Evolutionary conservation across 2,329 filamentous ascomycete genomes (phyloP).

Genomic region (Hypoxylon sp.): DNA sequence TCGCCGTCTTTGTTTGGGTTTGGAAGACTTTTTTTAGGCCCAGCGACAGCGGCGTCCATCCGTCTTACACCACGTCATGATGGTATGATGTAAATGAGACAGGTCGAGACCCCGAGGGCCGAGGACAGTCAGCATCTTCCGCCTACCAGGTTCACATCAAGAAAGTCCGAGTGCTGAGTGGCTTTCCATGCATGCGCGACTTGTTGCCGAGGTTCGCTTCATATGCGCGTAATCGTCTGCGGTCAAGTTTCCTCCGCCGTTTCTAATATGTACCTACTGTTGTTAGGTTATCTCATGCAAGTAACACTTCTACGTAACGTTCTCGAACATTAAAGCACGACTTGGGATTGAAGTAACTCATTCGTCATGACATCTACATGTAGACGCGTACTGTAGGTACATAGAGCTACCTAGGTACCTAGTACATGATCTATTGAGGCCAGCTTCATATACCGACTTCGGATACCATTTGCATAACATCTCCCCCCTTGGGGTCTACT

Average conservation of each 20-base stretch:
- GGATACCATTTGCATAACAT: neutral
- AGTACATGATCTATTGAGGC: neutral
- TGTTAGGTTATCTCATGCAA: neutral
- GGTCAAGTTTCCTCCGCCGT: neutral
- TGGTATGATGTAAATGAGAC: slow-evolving; percentile 1
- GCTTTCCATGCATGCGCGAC: neutral
- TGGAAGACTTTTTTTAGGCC: neutral
- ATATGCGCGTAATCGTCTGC: neutral
- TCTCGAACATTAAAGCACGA: neutral
- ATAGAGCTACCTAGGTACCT: neutral
- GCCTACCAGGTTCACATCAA: neutral
- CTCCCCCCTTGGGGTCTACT: neutral
- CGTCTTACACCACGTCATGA: neutral
- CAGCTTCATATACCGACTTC: neutral
- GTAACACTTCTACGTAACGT: neutral
- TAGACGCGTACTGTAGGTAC: neutral
- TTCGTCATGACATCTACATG: neutral
- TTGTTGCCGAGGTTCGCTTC: neutral
- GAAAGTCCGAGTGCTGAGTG: slow-evolving; percentile 4
- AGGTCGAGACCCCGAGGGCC: neutral
- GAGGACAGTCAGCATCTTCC: neutral
- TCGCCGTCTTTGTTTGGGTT: neutral
- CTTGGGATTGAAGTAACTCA: neutral
- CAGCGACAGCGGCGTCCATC: neutral
- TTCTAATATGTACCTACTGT: neutral